Evolutionary conservation across 1,284 basidiomycete genomes (phyloP).

Genomic region (Ceratobasidium sp.): DNA sequence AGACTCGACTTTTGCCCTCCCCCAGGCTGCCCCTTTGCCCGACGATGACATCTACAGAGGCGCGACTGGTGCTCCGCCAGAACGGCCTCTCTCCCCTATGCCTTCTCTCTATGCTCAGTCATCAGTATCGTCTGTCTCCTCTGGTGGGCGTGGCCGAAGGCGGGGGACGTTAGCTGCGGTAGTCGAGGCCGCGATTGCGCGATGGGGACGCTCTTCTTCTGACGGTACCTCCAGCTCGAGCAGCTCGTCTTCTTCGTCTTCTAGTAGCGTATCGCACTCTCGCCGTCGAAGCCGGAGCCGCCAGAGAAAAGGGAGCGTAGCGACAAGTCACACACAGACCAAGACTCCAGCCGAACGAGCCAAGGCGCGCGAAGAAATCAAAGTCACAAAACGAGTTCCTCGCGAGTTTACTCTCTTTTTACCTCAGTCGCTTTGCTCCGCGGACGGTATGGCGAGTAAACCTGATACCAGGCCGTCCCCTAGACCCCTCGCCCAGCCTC

Average conservation of each 20-base stretch:
- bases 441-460: constrained; percentile 11
- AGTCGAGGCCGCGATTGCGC: constrained; percentile 65
- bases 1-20: constrained; percentile 4
- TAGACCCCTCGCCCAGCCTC: constrained; percentile 43
- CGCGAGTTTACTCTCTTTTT: constrained; percentile 75
- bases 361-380: constrained; percentile 70
- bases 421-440: constrained; percentile 58
- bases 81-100: constrained; percentile 38
- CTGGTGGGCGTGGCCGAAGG: constrained; percentile 55
- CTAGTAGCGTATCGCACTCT: constrained; percentile 52
- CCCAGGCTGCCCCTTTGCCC: constrained; percentile 12
- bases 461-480: constrained; percentile 39
- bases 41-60: constrained; percentile 45
- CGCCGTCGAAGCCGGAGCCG: constrained; percentile 53
- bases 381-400: constrained; percentile 59
- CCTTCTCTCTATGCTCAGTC: constrained; percentile 41
- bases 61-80: constrained; percentile 39
- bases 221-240: constrained; percentile 56
- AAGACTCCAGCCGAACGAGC: constrained; percentile 65
- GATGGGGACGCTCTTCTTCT: constrained; percentile 64
- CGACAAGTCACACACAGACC: constrained; percentile 60
- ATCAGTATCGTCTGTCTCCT: constrained; percentile 38
- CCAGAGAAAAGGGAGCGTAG: constrained; percentile 57
- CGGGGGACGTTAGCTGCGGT: constrained; percentile 62
- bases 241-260: constrained; percentile 60